Evolutionary conservation across 345 rosid genomes (phyloP), one percentile per base, ranked within the genome.

Genomic region (Microthlaspi erraticum): DNA sequence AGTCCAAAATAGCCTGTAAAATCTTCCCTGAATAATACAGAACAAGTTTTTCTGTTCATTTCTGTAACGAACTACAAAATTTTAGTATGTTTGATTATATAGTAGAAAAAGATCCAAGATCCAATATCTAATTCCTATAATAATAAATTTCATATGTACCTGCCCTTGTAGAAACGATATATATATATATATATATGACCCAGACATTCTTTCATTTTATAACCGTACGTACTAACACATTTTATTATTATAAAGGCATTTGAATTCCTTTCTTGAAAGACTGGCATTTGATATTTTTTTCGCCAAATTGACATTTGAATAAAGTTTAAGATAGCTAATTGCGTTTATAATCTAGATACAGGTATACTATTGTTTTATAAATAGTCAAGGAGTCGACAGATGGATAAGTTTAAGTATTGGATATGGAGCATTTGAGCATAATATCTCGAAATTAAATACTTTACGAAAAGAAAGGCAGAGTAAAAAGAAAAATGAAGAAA

Each of bases 201-300:
- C 17, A 44, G 44, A 55, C 54, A 68, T 55, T 43, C 37, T 55
- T 39, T 55, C 36, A 55, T 56, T 31, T 43, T 55, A 44, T 43
- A 43, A 55, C 54, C 72, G 11, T 68, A 68, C 23, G 10, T 55
- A 4, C 26, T 23, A 13, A 8, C 13, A 54, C 31, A 33, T 54
- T 54, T 18, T 33, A 55, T 33, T 46, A 6, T 69, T 48, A 23
- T 37, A 10, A 58, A 59, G 3, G 19, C 52, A 50, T 31, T 70
- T n/a, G 32, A 10, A 17, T 70, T 10, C 7, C 5, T 7, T 7
- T 58, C 23, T 34, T 11, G 10, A 59, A 33, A 60, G 43, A 31
- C 10, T 48, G 57, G 46, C 74, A 59, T 48, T 48, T 58, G 66
- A 59, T 60, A 23, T 23, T 23, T 23, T 23, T 2, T 23, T 23